Evolutionary conservation across 148 eudicot species (phyloP), one percentile per base, ranked within the genome.

Genomic region (Diospyros kaki): DNA sequence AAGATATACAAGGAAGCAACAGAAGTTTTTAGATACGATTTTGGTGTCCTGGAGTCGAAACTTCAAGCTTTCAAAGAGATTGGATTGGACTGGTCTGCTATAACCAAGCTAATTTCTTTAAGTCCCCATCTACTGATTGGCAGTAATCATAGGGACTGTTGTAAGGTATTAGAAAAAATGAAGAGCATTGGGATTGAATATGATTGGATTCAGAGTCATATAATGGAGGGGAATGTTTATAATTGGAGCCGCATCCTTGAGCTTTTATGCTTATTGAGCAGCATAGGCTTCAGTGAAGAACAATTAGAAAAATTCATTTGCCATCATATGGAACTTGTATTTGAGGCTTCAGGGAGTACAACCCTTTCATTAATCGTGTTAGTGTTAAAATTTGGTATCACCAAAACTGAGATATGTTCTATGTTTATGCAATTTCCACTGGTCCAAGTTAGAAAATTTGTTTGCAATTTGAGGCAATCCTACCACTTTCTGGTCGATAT

Each of bases 311-410:
- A 58, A 7, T 48, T 89, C 65, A 55, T 91, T 15, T 55, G 56
- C 15, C 76, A 45, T 58, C 79, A 79, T 82, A 90, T 91, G 5
- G 87, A 75, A 43, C 40, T 91, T 82, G 48, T 93, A 46, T 87
- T 89, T 68, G 88, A 86, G 73, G 45, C 58, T 59, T 89, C 94
- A 0, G 98, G 94, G 48, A 72, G 66, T 59, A 39, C 18, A n/a
- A 55, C 88, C 5, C 75, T 78, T 78, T 81, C 79, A 13, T 53
- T 93, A 1, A 60, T 89, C 62, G 90, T 81, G 14, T 87, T 88
- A 70, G 28, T 85, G 79, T 28, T 84, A 55, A 93, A 93, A 79
- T 86, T 93, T 69, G 96, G 98, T 65, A 75, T 64, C 76, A 81
- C 83, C 0, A 44, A 39, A 71, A 41, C 73, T 68, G 87, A 89